Evolutionary conservation across 768 basidiomycete genomes (phyloP).

Genomic region (Boletus edulis): DNA sequence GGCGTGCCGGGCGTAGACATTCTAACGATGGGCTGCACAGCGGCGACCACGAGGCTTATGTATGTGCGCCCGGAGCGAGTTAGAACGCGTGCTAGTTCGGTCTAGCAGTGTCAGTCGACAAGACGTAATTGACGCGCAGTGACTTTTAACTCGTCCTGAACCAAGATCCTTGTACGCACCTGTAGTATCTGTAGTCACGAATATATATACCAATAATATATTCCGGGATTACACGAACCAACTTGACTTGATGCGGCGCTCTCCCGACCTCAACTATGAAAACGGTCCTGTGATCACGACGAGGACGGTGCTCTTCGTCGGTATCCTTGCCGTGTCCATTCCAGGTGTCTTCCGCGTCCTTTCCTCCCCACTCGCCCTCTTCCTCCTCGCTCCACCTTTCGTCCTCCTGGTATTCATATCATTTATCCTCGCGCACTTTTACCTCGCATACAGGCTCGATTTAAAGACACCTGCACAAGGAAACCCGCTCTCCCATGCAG

Average conservation of each 20-base stretch:
- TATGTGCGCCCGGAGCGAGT: not conserved
- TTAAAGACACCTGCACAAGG: constrained; percentile 30
- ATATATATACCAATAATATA: too few relatives aligned
- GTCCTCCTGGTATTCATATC: constrained; percentile 45
- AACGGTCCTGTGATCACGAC: constrained; percentile 44
- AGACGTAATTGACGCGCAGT: too few relatives aligned
- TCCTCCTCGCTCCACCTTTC: constrained; percentile 63
- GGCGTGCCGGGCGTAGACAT: constrained; percentile 15
- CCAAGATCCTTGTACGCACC: too few relatives aligned
- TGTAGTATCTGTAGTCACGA: too few relatives aligned
- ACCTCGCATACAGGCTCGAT: constrained; percentile 61
- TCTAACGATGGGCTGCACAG: not conserved
- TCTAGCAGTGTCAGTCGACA: too few relatives aligned
- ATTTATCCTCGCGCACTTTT: constrained; percentile 53
- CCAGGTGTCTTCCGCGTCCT: constrained; percentile 54
- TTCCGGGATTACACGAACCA: too few relatives aligned
- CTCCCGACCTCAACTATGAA: constrained; percentile 13
- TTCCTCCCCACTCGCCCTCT: constrained; percentile 63
- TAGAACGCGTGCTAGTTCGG: not conserved
- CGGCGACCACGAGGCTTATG: constrained; percentile 2
- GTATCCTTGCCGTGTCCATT: constrained; percentile 52
- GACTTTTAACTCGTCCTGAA: too few relatives aligned
- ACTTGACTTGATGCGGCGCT: constrained; percentile 14
- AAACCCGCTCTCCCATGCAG: constrained; percentile 51
- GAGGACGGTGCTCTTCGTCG: constrained; percentile 55